A percentile compares a stretch with the other conserved stretches of the same genome.
Evolutionary conservation across 2,329 filamentous ascomycete genomes (phyloP).

Genomic region (Epichloe festucae): DNA sequence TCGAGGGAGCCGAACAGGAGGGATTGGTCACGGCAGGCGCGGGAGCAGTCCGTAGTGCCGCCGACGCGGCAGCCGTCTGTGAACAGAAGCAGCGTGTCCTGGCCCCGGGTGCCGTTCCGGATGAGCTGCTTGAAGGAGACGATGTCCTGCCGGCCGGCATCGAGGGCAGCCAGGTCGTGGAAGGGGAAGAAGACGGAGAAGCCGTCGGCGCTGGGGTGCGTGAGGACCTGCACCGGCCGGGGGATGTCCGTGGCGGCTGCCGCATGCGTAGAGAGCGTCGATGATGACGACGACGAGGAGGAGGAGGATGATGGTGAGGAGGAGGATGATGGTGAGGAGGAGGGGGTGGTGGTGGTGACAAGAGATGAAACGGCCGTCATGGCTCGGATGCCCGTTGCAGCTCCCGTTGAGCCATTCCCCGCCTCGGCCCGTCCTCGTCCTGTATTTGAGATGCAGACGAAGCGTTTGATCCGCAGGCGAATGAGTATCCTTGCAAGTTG

Average conservation of each 20-base stretch:
- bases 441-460: neutral
- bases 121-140: slow-evolving; percentile 23
- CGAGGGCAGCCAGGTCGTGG: slow-evolving; percentile 20
- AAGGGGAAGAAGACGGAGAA: slow-evolving; percentile 25
- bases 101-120: slow-evolving; percentile 19
- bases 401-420: neutral
- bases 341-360: no score
- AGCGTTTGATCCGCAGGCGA: no score
- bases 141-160: slow-evolving; percentile 13
- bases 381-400: neutral
- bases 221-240: slow-evolving; percentile 16
- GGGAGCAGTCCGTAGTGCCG: slow-evolving; percentile 18
- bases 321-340: neutral
- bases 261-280: neutral
- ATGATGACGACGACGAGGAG: neutral
- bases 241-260: neutral
- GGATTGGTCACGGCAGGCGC: slow-evolving; percentile 18
- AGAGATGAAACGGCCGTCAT: neutral
- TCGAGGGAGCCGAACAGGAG: slow-evolving; percentile 23
- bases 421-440: no score
- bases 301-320: neutral
- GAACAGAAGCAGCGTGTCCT: slow-evolving; percentile 19
- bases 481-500: no score
- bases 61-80: slow-evolving; percentile 19
- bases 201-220: slow-evolving; percentile 16